Percentiles rank a stretch among this genome's conserved stretches.
phyloP scores from a whole-genome alignment of 2,329 filamentous ascomycete genomes.

The Colletotrichum musae region DNA sequence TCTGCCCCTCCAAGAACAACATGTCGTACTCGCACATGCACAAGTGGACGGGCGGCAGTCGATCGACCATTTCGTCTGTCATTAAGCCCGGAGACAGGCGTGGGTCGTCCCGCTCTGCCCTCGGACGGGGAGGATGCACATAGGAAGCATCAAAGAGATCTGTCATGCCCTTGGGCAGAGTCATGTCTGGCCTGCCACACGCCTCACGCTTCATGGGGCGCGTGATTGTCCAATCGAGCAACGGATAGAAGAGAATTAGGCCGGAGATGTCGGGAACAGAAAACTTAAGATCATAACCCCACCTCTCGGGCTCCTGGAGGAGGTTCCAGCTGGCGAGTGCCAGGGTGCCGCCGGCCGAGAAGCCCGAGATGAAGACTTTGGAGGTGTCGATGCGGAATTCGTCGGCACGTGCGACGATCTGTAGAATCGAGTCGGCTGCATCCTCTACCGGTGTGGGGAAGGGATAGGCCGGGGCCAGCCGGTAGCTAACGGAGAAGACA shows the following conservation, averaged over 20 bases:
- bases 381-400: conserved; percentile 71
- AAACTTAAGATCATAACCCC: conserved; percentile 55
- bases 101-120: conserved; percentile 63
- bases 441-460: conserved; percentile 78
- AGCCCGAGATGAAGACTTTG: conserved; percentile 72
- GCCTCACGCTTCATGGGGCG: conserved; percentile 69
- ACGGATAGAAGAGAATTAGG: conserved; percentile 73
- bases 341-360: conserved; percentile 74
- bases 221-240: conserved; percentile 72
- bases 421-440: conserved; percentile 74
- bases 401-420: conserved; percentile 68
- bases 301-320: conserved; percentile 58
- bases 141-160: conserved; percentile 76
- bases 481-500: conserved; percentile 76
- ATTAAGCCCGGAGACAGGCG: conserved; percentile 72
- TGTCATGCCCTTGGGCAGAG: conserved; percentile 70
- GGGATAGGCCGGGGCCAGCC: conserved; percentile 75
- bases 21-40: conserved; percentile 77
- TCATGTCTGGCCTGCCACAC: conserved; percentile 69
- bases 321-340: conserved; percentile 64
- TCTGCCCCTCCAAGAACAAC: conserved; percentile 72
- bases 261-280: conserved; percentile 65
- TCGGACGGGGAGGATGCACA: conserved; percentile 65
- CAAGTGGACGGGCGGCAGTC: conserved; percentile 69
- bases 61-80: conserved; percentile 64